Conservation (phyloP, 352 stramenopile genomes). For the Pythium coloratum region DNA sequence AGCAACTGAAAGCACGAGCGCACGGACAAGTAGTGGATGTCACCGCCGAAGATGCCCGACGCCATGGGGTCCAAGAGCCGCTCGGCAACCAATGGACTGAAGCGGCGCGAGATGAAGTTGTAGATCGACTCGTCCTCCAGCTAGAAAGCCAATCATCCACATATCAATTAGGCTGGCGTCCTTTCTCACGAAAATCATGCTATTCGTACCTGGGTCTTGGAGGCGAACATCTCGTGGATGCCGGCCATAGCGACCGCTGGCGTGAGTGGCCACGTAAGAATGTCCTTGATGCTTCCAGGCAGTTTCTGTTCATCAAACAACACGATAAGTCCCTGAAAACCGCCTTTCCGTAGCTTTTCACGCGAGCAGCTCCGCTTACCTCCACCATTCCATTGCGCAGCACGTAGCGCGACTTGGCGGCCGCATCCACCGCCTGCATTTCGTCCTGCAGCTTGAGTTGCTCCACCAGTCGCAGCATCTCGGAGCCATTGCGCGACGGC, state of each 20-base stretch:
- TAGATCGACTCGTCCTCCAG: slow-evolving; percentile 79
- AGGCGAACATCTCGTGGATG: slow-evolving; percentile 64
- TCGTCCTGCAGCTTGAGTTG: slow-evolving; percentile 63
- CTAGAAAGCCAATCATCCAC: slow-evolving; percentile 12
- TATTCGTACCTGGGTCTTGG: slow-evolving; percentile 26
- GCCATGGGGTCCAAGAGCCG: slow-evolving; percentile 75
- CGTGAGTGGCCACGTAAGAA: slow-evolving; percentile 66
- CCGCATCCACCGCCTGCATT: slow-evolving; percentile 62
- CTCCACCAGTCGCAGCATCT: slow-evolving; percentile 85
- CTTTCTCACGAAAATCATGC: background rate
- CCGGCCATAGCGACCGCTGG: slow-evolving; percentile 53
- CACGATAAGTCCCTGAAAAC: background rate
- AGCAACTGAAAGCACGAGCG: slow-evolving; percentile 81
- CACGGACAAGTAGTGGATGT: slow-evolving; percentile 78
- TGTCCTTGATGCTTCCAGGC: slow-evolving; percentile 49
- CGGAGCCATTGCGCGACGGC: slow-evolving; percentile 77
- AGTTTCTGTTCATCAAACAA: slow-evolving; percentile 48
- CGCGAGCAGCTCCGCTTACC: slow-evolving; percentile 20
- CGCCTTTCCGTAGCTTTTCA: background rate
- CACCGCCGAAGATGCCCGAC: slow-evolving; percentile 87
- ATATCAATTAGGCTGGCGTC: background rate
- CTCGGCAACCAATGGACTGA: slow-evolving; percentile 79
- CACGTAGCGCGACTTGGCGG: slow-evolving; percentile 74
- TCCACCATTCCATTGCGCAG: slow-evolving; percentile 69
- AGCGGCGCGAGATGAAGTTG: slow-evolving; percentile 72